phyloP scores from a whole-genome alignment of 495 filamentous ascomycete genomes.

The Oleoguttula mirabilis region DNA sequence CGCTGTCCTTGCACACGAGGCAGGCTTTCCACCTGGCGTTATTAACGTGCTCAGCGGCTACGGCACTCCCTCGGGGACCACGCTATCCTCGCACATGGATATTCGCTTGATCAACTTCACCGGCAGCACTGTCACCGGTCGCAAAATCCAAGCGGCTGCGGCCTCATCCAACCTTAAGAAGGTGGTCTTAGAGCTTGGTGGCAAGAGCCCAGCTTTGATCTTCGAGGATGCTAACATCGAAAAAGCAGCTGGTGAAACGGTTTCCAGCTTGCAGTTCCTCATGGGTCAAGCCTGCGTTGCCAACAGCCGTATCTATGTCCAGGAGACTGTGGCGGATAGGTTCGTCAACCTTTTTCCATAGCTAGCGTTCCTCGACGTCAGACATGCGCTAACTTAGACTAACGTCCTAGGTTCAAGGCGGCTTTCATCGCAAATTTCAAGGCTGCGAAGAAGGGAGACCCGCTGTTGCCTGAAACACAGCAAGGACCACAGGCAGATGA shows the following conservation, averaged over 20 bases:
- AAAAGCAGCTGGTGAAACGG: slow-evolving; percentile 23
- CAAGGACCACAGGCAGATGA: slow-evolving; percentile 22
- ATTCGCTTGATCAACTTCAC: slow-evolving; percentile 24
- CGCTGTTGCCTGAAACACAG: neutral
- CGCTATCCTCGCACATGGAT: slow-evolving; percentile 22
- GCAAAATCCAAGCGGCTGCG: slow-evolving; percentile 24
- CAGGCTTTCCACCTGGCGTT: slow-evolving; percentile 31
- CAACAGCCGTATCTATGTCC: slow-evolving; percentile 30
- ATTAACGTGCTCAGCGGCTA: slow-evolving; percentile 30
- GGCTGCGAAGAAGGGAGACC: slow-evolving; percentile 23
- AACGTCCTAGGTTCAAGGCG: no score
- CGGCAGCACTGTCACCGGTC: slow-evolving; percentile 23
- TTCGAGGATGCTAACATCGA: slow-evolving; percentile 31
- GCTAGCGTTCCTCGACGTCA: no score
- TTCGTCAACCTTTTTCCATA: no score
- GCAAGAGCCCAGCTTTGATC: slow-evolving; percentile 29
- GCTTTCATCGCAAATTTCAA: slow-evolving; percentile 23
- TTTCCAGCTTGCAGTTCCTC: slow-evolving; percentile 18
- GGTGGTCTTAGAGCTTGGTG: slow-evolving; percentile 31
- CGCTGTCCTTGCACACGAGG: slow-evolving; percentile 24
- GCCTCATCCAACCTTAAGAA: slow-evolving; percentile 30
- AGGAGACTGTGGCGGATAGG: slow-evolving; percentile 27
- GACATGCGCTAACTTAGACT: no score
- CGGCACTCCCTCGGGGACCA: slow-evolving; percentile 23
- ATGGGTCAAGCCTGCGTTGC: slow-evolving; percentile 30